Conservation (phyloP, 805 yeast species). For the Ogataea pini region DNA sequence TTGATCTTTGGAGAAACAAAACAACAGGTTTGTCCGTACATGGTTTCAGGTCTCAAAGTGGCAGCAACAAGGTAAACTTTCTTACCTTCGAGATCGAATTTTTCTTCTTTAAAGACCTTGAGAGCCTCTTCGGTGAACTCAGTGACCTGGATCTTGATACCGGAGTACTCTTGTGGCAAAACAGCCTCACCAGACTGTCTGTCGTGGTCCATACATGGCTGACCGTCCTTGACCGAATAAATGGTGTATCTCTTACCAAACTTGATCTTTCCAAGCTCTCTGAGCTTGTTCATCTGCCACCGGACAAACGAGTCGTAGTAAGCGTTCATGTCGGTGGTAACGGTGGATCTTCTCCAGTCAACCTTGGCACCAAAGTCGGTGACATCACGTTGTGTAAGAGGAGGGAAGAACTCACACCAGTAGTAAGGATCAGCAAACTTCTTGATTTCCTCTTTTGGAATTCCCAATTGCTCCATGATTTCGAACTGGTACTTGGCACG, state of each 20-base stretch:
- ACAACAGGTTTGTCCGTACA: conserved; percentile 98
- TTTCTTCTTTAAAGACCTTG: conserved; percentile 50
- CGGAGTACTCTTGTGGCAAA: conserved; percentile 93
- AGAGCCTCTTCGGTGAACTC: conserved; percentile 61
- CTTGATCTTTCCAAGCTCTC: conserved; percentile 85
- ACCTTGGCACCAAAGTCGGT: conserved; percentile 84
- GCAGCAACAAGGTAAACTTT: conserved; percentile 89
- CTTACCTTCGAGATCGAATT: conserved; percentile 51
- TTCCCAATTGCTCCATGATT: conserved; percentile 93
- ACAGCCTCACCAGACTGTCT: conserved; percentile 97
- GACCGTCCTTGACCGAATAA: conserved; percentile 97
- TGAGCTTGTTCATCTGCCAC: conserved; percentile 94
- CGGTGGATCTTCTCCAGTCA: conserved; percentile 96
- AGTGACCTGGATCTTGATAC: conserved; percentile 76
- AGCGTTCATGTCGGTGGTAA: conserved; percentile 93
- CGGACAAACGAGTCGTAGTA: conserved; percentile 92
- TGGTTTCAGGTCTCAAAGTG: conserved; percentile 96
- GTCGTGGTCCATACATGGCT: conserved; percentile 99
- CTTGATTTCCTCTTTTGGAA: conserved; percentile 76
- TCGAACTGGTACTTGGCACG: conserved; percentile 93
- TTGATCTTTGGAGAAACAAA: conserved; percentile 93
- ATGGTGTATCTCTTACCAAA: conserved; percentile 98
- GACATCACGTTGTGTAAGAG: conserved; percentile 80
- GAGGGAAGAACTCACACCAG: conserved; percentile 94
- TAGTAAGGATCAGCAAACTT: conserved; percentile 89